phyloP scores from a whole-genome alignment of 1,284 basidiomycete species.

The Pisolithus thermaeus region DNA sequence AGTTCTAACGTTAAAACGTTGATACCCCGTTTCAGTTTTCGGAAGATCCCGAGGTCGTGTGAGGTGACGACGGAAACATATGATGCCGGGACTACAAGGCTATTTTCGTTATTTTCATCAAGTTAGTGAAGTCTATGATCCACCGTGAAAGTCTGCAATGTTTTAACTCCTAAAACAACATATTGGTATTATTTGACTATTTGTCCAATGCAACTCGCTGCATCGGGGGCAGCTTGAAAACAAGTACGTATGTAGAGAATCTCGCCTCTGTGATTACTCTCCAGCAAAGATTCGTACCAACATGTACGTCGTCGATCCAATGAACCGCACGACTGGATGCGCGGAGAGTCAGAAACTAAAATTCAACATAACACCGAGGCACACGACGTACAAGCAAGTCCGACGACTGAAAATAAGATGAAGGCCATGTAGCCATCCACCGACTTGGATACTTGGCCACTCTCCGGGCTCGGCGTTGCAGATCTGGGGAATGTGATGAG shows the following conservation, averaged over 20 bases:
- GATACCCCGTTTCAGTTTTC: too few relatives aligned
- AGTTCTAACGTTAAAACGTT: too few relatives aligned
- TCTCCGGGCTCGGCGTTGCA: conserved; percentile 36
- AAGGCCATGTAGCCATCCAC: conserved; percentile 80
- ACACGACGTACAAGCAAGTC: conserved; percentile 66
- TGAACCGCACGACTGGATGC: conserved; percentile 67
- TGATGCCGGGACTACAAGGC: too few relatives aligned
- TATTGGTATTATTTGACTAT: too few relatives aligned
- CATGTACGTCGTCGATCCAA: conserved; percentile 76
- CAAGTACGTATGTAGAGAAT: background rate
- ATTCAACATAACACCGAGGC: background rate
- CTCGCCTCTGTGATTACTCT: conserved; percentile 43
- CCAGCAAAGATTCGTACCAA: conserved; percentile 78
- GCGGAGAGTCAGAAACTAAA: background rate
- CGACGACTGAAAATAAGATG: conserved; percentile 79
- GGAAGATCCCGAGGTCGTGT: too few relatives aligned
- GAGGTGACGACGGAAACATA: too few relatives aligned
- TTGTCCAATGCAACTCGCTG: too few relatives aligned
- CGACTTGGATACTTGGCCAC: conserved; percentile 36
- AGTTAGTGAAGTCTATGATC: too few relatives aligned
- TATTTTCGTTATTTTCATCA: too few relatives aligned
- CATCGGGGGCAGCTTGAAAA: background rate
- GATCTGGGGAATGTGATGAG: conserved; percentile 29
- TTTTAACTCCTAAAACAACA: too few relatives aligned
- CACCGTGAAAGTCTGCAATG: too few relatives aligned